Conservation (phyloP, 202 grass and related monocot genomes). For the Setaria italica region DNA sequence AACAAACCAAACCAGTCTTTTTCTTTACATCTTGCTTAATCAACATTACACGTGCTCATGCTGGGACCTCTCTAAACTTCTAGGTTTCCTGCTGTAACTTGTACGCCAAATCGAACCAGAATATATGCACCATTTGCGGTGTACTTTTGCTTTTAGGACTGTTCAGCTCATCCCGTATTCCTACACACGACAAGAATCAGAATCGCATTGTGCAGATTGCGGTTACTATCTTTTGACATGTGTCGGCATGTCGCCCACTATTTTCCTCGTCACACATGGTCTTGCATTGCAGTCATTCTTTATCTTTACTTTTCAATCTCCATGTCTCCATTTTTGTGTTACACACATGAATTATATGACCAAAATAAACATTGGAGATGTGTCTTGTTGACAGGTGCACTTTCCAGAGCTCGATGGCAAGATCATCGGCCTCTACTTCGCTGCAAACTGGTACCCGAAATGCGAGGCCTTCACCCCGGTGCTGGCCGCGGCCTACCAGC, state of each 20-base stretch:
- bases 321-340: background rate
- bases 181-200: constrained; percentile 21
- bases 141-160: constrained; percentile 15
- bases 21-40: background rate
- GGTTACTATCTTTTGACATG: background rate
- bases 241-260: background rate
- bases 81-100: background rate
- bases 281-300: constrained; percentile 22
- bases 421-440: constrained; percentile 71
- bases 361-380: background rate
- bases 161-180: constrained; percentile 16
- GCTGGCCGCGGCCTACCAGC: constrained; percentile 52
- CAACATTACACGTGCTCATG: background rate
- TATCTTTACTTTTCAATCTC: background rate
- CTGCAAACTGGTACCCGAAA: constrained; percentile 67
- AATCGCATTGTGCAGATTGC: constrained; percentile 19
- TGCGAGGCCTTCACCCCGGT: constrained; percentile 71
- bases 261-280: background rate
- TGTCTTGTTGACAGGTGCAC: constrained; percentile 47
- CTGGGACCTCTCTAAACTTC: background rate
- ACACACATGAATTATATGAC: background rate
- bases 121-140: background rate
- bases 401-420: constrained; percentile 58
- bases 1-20: background rate
- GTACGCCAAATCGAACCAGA: background rate